Evolutionary conservation across 2,329 filamentous ascomycete species (phyloP).

Genomic region (Diaporthe citrichinensis): DNA sequence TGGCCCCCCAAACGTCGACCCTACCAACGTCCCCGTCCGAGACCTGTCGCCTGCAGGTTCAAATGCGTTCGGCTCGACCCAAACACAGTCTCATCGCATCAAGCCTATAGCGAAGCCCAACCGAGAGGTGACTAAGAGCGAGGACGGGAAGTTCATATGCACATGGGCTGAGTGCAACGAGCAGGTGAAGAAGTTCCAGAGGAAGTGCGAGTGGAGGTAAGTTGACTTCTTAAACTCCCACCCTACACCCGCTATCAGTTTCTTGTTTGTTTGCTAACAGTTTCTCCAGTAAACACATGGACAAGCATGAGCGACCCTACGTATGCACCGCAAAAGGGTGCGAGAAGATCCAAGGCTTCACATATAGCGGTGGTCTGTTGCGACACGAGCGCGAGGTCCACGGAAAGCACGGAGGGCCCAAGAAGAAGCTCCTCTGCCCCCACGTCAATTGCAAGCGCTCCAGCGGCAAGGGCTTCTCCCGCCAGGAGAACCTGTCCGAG

Average conservation of each 20-base stretch:
- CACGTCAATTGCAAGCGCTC: slow-evolving; percentile 91
- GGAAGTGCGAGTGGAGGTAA: slow-evolving; percentile 96
- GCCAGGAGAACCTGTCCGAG: slow-evolving; percentile 94
- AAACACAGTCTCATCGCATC: slow-evolving; percentile 53
- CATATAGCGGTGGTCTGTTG: slow-evolving; percentile 90
- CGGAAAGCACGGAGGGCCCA: slow-evolving; percentile 88
- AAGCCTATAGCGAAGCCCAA: slow-evolving; percentile 73
- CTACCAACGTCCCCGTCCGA: slow-evolving; percentile 50
- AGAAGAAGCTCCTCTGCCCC: slow-evolving; percentile 89
- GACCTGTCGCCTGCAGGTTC: slow-evolving; percentile 47
- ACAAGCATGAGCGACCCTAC: slow-evolving; percentile 96
- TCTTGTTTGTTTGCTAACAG: slow-evolving; percentile 14
- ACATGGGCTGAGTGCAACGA: slow-evolving; percentile 78
- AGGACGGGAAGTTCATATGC: slow-evolving; percentile 83
- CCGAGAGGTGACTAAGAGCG: slow-evolving; percentile 71
- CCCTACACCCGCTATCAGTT: not conserved
- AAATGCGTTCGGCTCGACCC: slow-evolving; percentile 40
- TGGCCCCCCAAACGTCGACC: slow-evolving; percentile 46
- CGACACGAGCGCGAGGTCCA: slow-evolving; percentile 96
- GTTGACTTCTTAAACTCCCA: slow-evolving; percentile 48
- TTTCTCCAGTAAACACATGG: slow-evolving; percentile 88
- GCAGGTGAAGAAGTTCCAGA: slow-evolving; percentile 75
- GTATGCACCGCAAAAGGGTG: slow-evolving; percentile 87
- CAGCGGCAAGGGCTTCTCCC: slow-evolving; percentile 89
- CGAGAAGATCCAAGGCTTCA: slow-evolving; percentile 93